Percentiles rank a stretch among this genome's conserved stretches.
These are phyloP conservation scores for Peterozyma toletana DNA, from an alignment of 805 yeast species.

Conservation along the genomic window DNA sequence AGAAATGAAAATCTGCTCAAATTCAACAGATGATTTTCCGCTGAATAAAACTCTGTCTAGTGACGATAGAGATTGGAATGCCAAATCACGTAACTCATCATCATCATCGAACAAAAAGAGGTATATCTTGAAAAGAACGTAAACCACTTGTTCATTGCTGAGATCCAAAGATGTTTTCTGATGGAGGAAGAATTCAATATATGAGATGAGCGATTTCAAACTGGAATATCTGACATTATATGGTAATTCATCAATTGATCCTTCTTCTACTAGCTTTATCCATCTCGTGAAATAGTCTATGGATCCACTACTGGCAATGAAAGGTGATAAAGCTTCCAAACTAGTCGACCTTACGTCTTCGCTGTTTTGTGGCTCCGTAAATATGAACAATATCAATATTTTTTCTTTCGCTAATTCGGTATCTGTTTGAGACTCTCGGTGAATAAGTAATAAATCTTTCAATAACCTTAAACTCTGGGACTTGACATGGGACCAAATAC, in stretches of 20 bases:
- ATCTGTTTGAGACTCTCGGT: slow-evolving; percentile 7
- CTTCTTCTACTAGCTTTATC: slow-evolving; percentile 31
- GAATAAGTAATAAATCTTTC: slow-evolving; percentile 14
- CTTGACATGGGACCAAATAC: slow-evolving; percentile 37
- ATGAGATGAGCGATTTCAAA: slow-evolving; percentile 32
- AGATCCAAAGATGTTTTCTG: background rate
- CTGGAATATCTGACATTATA: slow-evolving; percentile 38
- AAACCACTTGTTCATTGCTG: slow-evolving; percentile 6
- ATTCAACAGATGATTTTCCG: slow-evolving; percentile 12
- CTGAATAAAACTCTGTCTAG: slow-evolving; percentile 6
- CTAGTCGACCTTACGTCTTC: slow-evolving; percentile 43
- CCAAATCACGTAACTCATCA: slow-evolving; percentile 41
- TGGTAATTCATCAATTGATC: slow-evolving; percentile 41
- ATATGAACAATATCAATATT: slow-evolving; percentile 21
- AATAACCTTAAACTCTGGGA: slow-evolving; percentile 31
- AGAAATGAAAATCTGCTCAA: background rate
- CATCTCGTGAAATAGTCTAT: slow-evolving; percentile 15
- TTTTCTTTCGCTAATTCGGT: slow-evolving; percentile 16
- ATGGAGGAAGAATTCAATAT: slow-evolving; percentile 1
- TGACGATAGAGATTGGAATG: slow-evolving; percentile 33
- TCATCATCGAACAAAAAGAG: slow-evolving; percentile 60
- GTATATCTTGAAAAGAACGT: slow-evolving; percentile 18
- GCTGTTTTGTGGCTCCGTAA: slow-evolving; percentile 20
- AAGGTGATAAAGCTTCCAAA: slow-evolving; percentile 44
- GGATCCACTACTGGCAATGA: slow-evolving; percentile 17